phyloP scores from a whole-genome alignment of 257 asterid species.

The Nicotiana knightiana region DNA sequence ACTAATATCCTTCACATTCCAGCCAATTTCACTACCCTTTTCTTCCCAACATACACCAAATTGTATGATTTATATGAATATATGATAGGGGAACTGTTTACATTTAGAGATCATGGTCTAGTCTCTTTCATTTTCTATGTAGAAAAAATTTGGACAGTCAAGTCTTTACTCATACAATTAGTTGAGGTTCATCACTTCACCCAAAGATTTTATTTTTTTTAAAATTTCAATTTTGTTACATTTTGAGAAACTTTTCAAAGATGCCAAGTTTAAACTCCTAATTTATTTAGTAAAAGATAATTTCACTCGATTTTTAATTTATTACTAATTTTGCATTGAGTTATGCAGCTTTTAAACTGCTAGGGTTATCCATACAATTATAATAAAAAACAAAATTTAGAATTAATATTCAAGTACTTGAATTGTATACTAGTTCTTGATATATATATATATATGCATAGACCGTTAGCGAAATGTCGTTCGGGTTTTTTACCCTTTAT shows the following conservation, averaged over 20 bases:
- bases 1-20: conserved; percentile 7
- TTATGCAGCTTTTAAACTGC: not conserved
- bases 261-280: not conserved
- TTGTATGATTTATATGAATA: not conserved
- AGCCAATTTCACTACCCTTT: not conserved
- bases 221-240: not conserved
- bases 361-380: not conserved
- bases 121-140: too few species aligned
- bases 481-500: too few species aligned
- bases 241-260: not conserved
- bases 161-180: not conserved
- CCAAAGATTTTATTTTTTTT: not conserved
- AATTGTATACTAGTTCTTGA: not conserved
- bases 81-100: too few species aligned
- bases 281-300: not conserved
- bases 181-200: not conserved
- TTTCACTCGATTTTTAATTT: not conserved
- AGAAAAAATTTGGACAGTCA: too few species aligned
- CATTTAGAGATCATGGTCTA: too few species aligned
- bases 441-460: not conserved
- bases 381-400: not conserved
- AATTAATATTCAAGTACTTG: not conserved
- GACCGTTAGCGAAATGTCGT: too few species aligned
- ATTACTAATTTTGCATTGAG: not conserved
- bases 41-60: not conserved